These are phyloP conservation scores for Taphrina flavorubra DNA, from an alignment of 1,139 yeast genomes.

Conservation along the genomic window DNA sequence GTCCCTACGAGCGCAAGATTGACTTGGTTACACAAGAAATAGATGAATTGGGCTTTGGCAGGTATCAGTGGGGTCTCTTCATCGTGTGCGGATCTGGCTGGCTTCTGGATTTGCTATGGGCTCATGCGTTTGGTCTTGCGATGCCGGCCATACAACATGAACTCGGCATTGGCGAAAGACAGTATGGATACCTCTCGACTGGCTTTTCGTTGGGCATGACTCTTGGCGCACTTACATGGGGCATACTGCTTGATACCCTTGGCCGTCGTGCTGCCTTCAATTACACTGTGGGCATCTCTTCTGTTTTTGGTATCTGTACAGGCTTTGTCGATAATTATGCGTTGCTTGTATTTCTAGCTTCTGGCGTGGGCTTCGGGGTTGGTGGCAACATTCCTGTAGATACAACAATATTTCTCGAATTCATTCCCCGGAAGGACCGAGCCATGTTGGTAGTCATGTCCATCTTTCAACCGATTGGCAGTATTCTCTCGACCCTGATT, in stretches of 20 bases:
- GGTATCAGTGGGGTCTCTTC: conserved; percentile 41
- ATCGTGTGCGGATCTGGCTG: conserved; percentile 41
- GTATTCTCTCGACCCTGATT: conserved; percentile 60
- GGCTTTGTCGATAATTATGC: conserved; percentile 58
- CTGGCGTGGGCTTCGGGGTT: conserved; percentile 58
- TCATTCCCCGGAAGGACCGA: conserved; percentile 61
- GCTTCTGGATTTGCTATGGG: conserved; percentile 41
- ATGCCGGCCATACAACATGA: conserved; percentile 39
- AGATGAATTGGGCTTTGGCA: conserved; percentile 28
- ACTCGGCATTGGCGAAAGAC: conserved; percentile 21
- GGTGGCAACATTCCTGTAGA: conserved; percentile 65
- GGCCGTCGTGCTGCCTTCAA: conserved; percentile 67
- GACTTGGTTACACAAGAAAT: conserved; percentile 19
- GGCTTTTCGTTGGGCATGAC: conserved; percentile 58
- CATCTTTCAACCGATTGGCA: conserved; percentile 69
- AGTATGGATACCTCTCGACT: conserved; percentile 51
- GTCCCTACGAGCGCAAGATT: conserved; percentile 12
- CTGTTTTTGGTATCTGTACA: conserved; percentile 61
- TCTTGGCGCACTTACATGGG: conserved; percentile 64
- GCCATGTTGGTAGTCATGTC: conserved; percentile 65
- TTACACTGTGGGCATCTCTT: conserved; percentile 59
- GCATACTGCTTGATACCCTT: conserved; percentile 64
- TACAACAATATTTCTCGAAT: conserved; percentile 66
- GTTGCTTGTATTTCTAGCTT: conserved; percentile 51
- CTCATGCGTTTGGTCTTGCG: conserved; percentile 33